Percentiles rank a stretch among this genome's conserved stretches.
phyloP scores from a whole-genome alignment of 345 rosid species.

The Rhodamnia argentea region DNA sequence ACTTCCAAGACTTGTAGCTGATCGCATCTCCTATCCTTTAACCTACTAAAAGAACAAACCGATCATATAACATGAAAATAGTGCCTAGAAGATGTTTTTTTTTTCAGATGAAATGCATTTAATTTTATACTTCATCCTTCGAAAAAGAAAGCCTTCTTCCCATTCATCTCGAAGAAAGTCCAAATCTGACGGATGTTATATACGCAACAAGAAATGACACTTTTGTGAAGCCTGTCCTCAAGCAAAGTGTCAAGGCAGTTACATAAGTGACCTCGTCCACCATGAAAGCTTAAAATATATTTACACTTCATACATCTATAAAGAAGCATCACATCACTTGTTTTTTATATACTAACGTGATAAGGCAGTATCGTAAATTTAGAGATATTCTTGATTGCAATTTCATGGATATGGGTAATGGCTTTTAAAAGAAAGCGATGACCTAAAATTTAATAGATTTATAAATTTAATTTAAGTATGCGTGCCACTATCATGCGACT shows the following conservation, averaged over 20 bases:
- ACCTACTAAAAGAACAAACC: background rate
- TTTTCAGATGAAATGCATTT: background rate
- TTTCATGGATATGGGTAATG: background rate
- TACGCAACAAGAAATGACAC: too few species aligned
- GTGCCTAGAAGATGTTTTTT: background rate
- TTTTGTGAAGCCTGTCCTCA: too few species aligned
- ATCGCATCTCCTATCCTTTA: background rate
- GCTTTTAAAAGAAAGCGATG: background rate
- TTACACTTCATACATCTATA: background rate
- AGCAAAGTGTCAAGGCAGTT: too few species aligned
- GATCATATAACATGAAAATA: background rate
- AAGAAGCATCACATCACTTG: background rate
- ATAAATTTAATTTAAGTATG: background rate
- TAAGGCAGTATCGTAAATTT: background rate
- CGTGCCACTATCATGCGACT: background rate
- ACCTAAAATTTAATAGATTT: background rate
- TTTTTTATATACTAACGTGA: background rate
- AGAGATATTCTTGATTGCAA: background rate
- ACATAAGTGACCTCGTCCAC: background rate
- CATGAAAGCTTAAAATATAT: background rate
- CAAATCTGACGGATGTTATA: too few species aligned
- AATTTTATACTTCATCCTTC: background rate
- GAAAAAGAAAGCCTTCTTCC: too few species aligned
- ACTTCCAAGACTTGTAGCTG: too few species aligned
- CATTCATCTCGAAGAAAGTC: too few species aligned